Percentiles rank a stretch among this genome's conserved stretches.
These are phyloP conservation scores for Boletus tylopilopsis DNA, from an alignment of 768 basidiomycete species.

Conservation along the genomic window DNA sequence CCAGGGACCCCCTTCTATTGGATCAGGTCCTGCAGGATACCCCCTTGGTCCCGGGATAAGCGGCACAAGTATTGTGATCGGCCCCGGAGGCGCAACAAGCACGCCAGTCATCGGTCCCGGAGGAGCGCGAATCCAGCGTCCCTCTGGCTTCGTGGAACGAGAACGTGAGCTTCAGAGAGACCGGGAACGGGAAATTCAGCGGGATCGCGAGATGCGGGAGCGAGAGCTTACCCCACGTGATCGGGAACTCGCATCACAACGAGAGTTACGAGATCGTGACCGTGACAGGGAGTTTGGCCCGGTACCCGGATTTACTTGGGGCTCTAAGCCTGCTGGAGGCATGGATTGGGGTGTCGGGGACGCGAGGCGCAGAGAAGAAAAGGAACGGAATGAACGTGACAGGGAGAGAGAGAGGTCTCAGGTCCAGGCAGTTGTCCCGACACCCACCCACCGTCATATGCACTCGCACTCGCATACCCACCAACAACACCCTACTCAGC, in stretches of 20 bases:
- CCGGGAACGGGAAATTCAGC: slow-evolving; percentile 28
- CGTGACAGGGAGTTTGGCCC: slow-evolving; percentile 27
- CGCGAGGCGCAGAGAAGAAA: slow-evolving; percentile 35
- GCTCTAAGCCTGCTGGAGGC: slow-evolving; percentile 32
- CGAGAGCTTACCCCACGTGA: slow-evolving; percentile 21
- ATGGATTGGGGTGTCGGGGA: slow-evolving; percentile 34
- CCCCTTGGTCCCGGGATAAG: slow-evolving; percentile 17
- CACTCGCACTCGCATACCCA: slow-evolving; percentile 34
- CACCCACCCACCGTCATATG: slow-evolving; percentile 28
- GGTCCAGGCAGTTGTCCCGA: slow-evolving; percentile 20
- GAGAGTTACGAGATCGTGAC: slow-evolving; percentile 23
- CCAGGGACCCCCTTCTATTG: slow-evolving; percentile 22
- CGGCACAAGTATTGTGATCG: slow-evolving; percentile 24
- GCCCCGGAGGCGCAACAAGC: slow-evolving; percentile 23
- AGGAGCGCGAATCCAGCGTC: slow-evolving; percentile 22
- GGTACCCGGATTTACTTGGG: slow-evolving; percentile 24
- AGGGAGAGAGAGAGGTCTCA: slow-evolving; percentile 31
- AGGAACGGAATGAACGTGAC: slow-evolving; percentile 25
- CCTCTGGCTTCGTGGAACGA: slow-evolving; percentile 32
- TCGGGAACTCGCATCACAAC: slow-evolving; percentile 17
- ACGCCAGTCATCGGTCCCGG: slow-evolving; percentile 14
- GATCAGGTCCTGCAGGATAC: slow-evolving; percentile 17
- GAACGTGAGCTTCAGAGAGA: slow-evolving; percentile 21
- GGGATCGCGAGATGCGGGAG: slow-evolving; percentile 26
- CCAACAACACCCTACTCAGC: slow-evolving; percentile 19